A percentile compares a stretch with the other conserved stretches of the same genome.
These are phyloP conservation scores for Blastomyces gilchristii DNA, from an alignment of 2,329 filamentous ascomycete genomes.

Conservation along the genomic window DNA sequence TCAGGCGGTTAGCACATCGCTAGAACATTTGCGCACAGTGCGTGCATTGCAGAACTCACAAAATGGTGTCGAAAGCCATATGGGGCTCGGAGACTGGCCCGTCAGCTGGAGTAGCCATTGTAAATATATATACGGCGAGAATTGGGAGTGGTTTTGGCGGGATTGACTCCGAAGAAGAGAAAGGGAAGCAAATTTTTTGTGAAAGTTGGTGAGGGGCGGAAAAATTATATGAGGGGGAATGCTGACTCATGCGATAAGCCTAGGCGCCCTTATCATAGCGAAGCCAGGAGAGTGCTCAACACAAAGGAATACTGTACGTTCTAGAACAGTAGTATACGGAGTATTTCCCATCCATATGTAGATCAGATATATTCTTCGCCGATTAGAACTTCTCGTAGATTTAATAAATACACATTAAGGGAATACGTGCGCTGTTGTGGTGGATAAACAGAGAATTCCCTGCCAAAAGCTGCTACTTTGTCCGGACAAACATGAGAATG, in stretches of 20 bases:
- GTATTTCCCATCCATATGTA: neutral
- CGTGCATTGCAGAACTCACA: slow-evolving; percentile 24
- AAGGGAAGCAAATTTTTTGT: neutral
- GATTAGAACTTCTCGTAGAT: neutral
- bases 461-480: too few species aligned
- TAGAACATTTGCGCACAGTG: slow-evolving; percentile 38
- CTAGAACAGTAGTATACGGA: neutral
- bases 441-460: too few species aligned
- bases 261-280: neutral
- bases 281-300: too few species aligned
- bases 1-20: slow-evolving; percentile 41
- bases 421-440: neutral
- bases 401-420: neutral
- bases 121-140: neutral
- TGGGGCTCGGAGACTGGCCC: neutral
- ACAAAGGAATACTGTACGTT: neutral
- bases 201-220: neutral
- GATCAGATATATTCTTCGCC: neutral
- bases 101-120: neutral
- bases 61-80: slow-evolving; percentile 51
- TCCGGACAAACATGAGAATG: too few species aligned
- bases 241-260: neutral
- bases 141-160: neutral
- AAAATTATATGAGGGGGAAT: neutral
- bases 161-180: slow-evolving; percentile 7